Conservation (phyloP, 345 rosid species). For the Rhodamnia argentea region DNA sequence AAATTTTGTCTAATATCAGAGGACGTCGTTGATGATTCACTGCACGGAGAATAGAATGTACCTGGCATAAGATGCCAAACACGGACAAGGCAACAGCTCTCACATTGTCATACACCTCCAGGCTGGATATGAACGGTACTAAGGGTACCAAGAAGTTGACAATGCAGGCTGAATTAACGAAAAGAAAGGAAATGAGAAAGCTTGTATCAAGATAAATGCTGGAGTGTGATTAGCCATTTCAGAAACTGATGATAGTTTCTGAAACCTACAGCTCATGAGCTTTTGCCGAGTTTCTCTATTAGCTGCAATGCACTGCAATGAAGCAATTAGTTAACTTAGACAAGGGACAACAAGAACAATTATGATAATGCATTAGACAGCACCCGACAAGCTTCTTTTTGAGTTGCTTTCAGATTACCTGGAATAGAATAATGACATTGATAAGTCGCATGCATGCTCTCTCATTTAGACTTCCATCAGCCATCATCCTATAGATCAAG, state of each 20-base stretch:
- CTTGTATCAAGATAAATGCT: not conserved
- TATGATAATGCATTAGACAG: not conserved
- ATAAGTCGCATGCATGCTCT: conserved; percentile 13
- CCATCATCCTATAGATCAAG: conserved; percentile 1
- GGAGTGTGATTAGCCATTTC: not conserved
- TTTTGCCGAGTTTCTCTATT: not conserved
- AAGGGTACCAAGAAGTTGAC: conserved; percentile 8
- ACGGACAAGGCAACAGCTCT: conserved; percentile 4
- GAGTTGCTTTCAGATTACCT: not conserved
- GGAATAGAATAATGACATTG: conserved; percentile 7
- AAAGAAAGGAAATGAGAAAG: not conserved
- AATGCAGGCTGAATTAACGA: not conserved
- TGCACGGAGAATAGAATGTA: not conserved
- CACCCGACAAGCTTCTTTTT: not conserved
- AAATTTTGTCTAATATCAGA: not conserved
- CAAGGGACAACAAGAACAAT: not conserved
- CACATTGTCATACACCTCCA: conserved; percentile 5
- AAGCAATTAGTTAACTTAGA: not conserved
- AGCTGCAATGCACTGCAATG: conserved; percentile 3
- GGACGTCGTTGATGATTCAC: not conserved
- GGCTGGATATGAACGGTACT: not conserved
- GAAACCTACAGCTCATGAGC: not conserved
- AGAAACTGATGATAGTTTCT: not conserved
- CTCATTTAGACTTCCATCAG: not conserved
- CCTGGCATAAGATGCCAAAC: conserved; percentile 7